Evolutionary conservation across 1,284 basidiomycete species (phyloP).

Genomic region (Somion occarium): DNA sequence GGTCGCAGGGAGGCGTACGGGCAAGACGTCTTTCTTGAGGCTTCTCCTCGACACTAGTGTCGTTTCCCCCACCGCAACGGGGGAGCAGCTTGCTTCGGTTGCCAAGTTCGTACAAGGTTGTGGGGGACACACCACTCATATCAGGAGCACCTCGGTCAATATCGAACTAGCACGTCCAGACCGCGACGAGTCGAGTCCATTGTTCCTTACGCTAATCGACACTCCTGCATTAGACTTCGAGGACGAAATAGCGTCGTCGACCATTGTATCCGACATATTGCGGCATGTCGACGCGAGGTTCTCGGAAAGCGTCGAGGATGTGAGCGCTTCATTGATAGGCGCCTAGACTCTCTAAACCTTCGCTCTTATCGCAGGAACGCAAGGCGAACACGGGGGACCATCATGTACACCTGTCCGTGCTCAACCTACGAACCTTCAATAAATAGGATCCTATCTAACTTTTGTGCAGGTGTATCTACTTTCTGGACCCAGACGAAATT

Average conservation of each 20-base stretch:
- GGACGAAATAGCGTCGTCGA: constrained; percentile 55
- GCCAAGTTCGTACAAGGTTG: constrained; percentile 74
- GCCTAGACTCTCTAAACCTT: constrained; percentile 17
- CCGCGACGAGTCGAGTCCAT: constrained; percentile 35
- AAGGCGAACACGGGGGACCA: constrained; percentile 63
- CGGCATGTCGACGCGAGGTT: constrained; percentile 64
- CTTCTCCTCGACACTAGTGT: constrained; percentile 72
- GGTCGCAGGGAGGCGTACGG: constrained; percentile 70
- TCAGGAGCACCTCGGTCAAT: constrained; percentile 63
- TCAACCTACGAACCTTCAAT: constrained; percentile 11
- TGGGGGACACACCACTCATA: constrained; percentile 60
- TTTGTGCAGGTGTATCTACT: constrained; percentile 65
- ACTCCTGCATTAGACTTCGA: constrained; percentile 70
- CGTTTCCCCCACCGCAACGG: constrained; percentile 49
- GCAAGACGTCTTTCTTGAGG: constrained; percentile 78
- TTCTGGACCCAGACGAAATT: constrained; percentile 72
- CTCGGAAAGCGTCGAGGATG: constrained; percentile 63
- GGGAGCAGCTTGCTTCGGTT: constrained; percentile 68
- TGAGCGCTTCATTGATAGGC: constrained; percentile 36
- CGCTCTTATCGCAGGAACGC: constrained; percentile 45
- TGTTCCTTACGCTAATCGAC: constrained; percentile 70
- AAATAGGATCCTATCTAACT: not conserved
- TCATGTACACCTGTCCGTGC: constrained; percentile 74
- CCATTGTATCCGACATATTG: constrained; percentile 56
- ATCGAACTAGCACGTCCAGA: constrained; percentile 43